Evolutionary conservation across 2,329 filamentous ascomycete species (phyloP).

Genomic region (Septoria linicola): DNA sequence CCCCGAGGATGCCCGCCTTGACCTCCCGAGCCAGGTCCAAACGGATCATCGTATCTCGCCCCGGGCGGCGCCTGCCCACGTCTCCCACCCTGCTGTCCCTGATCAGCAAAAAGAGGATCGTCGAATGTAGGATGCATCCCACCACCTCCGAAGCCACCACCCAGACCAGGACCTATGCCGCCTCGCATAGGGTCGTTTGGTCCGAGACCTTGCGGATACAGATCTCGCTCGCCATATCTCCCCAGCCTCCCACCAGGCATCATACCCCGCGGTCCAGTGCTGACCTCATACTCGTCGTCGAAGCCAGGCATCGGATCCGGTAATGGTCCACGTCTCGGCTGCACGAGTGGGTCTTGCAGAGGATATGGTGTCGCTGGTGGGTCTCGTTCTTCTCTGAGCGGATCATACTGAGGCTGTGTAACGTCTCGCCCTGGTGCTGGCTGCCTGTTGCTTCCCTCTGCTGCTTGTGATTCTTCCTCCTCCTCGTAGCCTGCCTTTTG

Average conservation of each 20-base stretch:
- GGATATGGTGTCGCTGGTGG: constrained; percentile 69
- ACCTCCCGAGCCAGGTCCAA: constrained; percentile 62
- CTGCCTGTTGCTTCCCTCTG: constrained; percentile 16
- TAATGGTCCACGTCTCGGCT: constrained; percentile 54
- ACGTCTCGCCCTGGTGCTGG: constrained; percentile 30
- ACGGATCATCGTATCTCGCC: constrained; percentile 86
- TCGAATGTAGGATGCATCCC: constrained; percentile 98
- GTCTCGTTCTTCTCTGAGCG: constrained; percentile 52
- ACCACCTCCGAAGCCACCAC: constrained; percentile 55
- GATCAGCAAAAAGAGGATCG: constrained; percentile 73
- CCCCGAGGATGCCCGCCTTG: constrained; percentile 48
- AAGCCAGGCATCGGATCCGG: constrained; percentile 81
- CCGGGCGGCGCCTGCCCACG: constrained; percentile 72
- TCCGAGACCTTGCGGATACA: constrained; percentile 82
- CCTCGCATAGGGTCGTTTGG: constrained; percentile 78
- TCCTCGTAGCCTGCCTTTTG: constrained; percentile 79
- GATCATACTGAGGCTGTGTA: constrained; percentile 45
- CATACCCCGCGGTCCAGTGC: constrained; percentile 60
- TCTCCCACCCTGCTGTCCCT: constrained; percentile 37
- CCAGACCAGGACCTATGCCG: constrained; percentile 57
- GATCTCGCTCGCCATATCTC: constrained; percentile 78
- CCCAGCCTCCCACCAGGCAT: constrained; percentile 27
- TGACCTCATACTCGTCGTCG: constrained; percentile 87
- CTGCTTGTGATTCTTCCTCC: constrained; percentile 29
- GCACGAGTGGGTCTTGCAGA: constrained; percentile 58